Base-by-base conservation (phyloP, 2,329 filamentous ascomycete species). In the Camillea tinctor region DNA sequence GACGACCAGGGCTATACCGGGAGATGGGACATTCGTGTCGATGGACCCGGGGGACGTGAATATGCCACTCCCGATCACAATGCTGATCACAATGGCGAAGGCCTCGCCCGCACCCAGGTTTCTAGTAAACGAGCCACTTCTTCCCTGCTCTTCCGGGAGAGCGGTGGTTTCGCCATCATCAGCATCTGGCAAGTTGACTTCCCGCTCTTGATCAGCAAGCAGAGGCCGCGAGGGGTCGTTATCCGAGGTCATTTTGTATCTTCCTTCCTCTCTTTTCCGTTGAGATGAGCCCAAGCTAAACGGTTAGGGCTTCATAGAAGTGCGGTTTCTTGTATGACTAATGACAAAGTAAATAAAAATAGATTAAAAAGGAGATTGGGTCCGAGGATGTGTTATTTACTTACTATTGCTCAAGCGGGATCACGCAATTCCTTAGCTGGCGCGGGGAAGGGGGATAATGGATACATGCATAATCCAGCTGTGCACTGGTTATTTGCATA, bases 31-130 rank as follows among this genome's bases (percentile, higher is more conserved):
- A 64, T 88, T 87, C 17, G 81, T 81, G 66, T 88, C 85, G 60
- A 89, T 85, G 11, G 84, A 80, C 0, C 85, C 84, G 0, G 86
- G 86, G 1, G 85, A 88, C 0, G 86, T 87, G 65, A 89, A 89
- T 19, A 89, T 82, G 36, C 86, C 86, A 56, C 83, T 85, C 7
- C 86, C 86, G 53, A 88, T 87, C 57, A 88, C 85, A 61, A 88
- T 84, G 66, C 83, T 84, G 61, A 88, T 81, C 49, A 88, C 77
- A 52, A 88, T 84, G 21, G 82, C 83, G 63, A 87, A 88, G 0
- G 72, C 72, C 44, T 73, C 71, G 17, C 66, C 63, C 1, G 71
- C 67, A 40, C 72, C 72, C 17, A 74, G 70, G 30, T 68, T 74
- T 21, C 64, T 70, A 9, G 62, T 69, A 57, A 74, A 73, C 2